A percentile compares a stretch with the other conserved stretches of the same genome.
Conservation (phyloP, 768 basidiomycete species). For the Trametes cingulata region DNA sequence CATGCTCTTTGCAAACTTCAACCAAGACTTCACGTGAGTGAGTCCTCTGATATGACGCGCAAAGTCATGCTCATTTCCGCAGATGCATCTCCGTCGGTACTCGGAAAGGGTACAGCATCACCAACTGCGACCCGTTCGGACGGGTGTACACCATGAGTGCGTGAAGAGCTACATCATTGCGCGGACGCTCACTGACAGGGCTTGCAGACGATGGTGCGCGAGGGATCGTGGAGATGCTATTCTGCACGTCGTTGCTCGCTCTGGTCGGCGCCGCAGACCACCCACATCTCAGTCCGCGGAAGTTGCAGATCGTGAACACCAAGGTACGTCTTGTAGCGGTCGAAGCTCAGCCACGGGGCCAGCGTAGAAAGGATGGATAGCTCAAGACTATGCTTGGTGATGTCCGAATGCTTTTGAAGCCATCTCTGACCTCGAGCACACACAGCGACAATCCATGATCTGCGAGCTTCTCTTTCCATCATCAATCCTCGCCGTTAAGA, state of each 20-base stretch:
- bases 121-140: constrained; percentile 98
- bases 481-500: constrained; percentile 94
- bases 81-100: constrained; percentile 95
- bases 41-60: not conserved
- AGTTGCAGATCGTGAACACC: constrained; percentile 97
- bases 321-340: constrained; percentile 58
- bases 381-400: not conserved
- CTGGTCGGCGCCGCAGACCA: constrained; percentile 95
- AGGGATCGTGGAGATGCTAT: constrained; percentile 98
- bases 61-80: constrained; percentile 7
- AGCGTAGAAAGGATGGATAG: not conserved
- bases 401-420: not conserved
- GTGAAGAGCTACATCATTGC: constrained; percentile 33
- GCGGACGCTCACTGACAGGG: not conserved
- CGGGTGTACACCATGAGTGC: constrained; percentile 92
- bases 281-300: constrained; percentile 85
- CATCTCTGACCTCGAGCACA: not conserved
- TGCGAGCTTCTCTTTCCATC: constrained; percentile 98
- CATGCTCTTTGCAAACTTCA: constrained; percentile 92
- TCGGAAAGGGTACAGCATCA: constrained; percentile 93
- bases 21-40: constrained; percentile 92
- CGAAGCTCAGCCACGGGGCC: no score
- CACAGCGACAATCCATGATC: constrained; percentile 93
- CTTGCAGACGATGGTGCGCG: constrained; percentile 83
- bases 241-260: constrained; percentile 97